These are phyloP conservation scores for Pleurotus pulmonarius DNA, from an alignment of 768 basidiomycete species.

Conservation along the genomic window DNA sequence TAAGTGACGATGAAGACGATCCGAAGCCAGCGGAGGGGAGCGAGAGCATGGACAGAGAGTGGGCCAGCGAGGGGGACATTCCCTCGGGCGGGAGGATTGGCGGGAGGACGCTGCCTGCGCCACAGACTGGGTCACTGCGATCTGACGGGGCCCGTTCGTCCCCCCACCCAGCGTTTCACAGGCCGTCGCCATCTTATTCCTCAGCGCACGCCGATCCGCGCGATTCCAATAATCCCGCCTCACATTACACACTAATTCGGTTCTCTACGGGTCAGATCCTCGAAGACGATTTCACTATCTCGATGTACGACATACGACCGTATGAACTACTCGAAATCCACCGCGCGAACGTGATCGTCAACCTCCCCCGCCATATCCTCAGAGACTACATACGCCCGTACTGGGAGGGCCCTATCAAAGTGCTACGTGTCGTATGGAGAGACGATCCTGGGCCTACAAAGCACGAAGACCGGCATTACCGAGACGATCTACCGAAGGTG, in stretches of 20 bases:
- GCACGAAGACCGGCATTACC: neutral
- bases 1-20: constrained; percentile 6
- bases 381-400: constrained; percentile 50
- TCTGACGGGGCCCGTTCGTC: neutral
- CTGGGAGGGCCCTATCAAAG: constrained; percentile 51
- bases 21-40: neutral
- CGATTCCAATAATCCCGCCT: constrained; percentile 1
- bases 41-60: constrained; percentile 21
- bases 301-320: constrained; percentile 57
- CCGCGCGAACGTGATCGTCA: constrained; percentile 32
- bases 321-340: constrained; percentile 74
- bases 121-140: neutral
- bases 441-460: constrained; percentile 6
- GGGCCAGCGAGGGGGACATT: constrained; percentile 5
- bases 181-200: neutral
- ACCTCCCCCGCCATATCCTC: constrained; percentile 32
- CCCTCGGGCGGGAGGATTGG: constrained; percentile 22
- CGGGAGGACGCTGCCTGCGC: constrained; percentile 16
- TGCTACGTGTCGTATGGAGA: constrained; percentile 42
- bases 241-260: constrained; percentile 49
- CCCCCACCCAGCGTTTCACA: neutral
- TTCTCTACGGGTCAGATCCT: constrained; percentile 70
- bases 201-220: neutral
- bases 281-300: constrained; percentile 55
- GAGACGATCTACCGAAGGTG: constrained; percentile 5